Base-by-base conservation (phyloP, 345 rosid species). In the Rhodomyrtus tomentosa region DNA sequence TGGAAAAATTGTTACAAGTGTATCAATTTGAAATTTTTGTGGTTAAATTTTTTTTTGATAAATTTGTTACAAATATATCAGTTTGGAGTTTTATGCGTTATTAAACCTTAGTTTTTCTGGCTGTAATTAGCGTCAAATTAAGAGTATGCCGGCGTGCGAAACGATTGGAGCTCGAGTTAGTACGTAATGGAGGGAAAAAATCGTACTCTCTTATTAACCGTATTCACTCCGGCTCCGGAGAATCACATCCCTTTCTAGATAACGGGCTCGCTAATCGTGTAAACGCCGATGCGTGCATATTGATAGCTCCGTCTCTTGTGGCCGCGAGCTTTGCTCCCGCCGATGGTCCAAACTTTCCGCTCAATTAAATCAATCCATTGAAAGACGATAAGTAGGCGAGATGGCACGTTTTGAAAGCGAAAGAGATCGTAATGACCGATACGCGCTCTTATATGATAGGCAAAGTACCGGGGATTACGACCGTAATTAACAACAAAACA, bases 371-470 rank as follows among this genome's bases (percentile, higher is more conserved):
- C 3, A 29, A 29, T 4, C 10, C 0, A 1, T 32, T 4, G 22
- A 6, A 62, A 16, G 42, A 29, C 18, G 74, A 62, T 29, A 62
- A 32, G 74, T 29, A 29, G 11, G 42, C 2, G 21, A 62, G 22
- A 16, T 0, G 40, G 73, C 1, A 3, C 10, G 21, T 27, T 59
- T 29, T 0, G 2, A 27, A 27, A 59, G 73, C 18, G 21, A 6
- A 27, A 2, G 0, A 15, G 21, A 14, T 59, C 21, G 1, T 56
- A n/a, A n/a, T 0, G 29, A 56, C 2, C 1, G 8, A n/a, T 6
- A 58, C 36, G 0, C 0, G 5, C 4, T 16, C 42, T 2, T 32
- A 8, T 7, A 6, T 29, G 7, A 16, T 62, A 15, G 40, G 22
- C 42, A 16, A 58, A 1, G 8, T 0, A 15, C 8, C 6, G 3